A percentile compares a stretch with the other conserved stretches of the same genome.
Conservation (phyloP, 306 rosid species). For the Canavalia ensiformis region DNA sequence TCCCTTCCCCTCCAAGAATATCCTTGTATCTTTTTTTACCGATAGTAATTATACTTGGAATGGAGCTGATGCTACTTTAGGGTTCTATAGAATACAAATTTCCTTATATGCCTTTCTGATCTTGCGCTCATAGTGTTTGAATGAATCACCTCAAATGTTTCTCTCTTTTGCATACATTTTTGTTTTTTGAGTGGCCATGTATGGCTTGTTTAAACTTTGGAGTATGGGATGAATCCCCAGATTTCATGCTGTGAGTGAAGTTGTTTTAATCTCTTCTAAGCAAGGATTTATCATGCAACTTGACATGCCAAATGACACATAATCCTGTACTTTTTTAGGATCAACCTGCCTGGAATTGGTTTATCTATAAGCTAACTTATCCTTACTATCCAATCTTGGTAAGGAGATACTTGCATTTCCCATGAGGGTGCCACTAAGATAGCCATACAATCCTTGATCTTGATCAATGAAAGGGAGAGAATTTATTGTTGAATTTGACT, state of each 20-base stretch:
- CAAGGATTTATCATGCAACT: slow-evolving; percentile 1
- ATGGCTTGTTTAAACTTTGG: background rate
- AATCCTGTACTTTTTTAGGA: background rate
- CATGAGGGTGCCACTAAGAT: background rate
- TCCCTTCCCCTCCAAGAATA: background rate
- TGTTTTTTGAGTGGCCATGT: slow-evolving; percentile 10
- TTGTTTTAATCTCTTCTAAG: background rate
- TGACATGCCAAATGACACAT: background rate
- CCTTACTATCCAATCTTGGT: background rate
- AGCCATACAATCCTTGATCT: slow-evolving; percentile 13
- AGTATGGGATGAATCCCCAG: background rate
- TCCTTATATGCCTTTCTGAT: background rate
- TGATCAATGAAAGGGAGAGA: slow-evolving; percentile 9
- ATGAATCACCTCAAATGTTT: background rate
- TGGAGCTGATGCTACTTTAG: slow-evolving; percentile 7
- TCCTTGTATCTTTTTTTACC: background rate
- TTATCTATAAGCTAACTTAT: slow-evolving; percentile 6
- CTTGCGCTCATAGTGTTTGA: slow-evolving; percentile 22
- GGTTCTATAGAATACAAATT: background rate
- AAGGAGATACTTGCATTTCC: background rate
- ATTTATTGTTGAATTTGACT: slow-evolving; percentile 23
- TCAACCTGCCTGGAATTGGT: background rate
- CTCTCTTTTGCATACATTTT: slow-evolving; percentile 11
- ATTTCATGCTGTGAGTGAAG: background rate
- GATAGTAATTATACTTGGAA: background rate